phyloP scores from a whole-genome alignment of 1,284 basidiomycete genomes.

The Cryptococcus amylolentus region DNA sequence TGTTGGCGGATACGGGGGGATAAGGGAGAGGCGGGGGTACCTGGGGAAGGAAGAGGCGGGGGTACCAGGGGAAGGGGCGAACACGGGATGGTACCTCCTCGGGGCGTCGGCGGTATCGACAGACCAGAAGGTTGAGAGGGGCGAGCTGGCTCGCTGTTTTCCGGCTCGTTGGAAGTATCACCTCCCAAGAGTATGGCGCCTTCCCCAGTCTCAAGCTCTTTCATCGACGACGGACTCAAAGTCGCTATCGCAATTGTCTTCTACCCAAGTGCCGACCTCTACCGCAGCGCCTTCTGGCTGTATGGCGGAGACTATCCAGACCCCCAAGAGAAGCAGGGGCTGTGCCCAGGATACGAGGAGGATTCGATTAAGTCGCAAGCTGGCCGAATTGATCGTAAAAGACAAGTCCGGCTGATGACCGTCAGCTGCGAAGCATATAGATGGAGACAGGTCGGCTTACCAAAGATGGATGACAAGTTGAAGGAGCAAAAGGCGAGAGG shows the following conservation, averaged over 20 bases:
- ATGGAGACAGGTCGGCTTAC: conserved; percentile 19
- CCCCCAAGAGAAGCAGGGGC: conserved; percentile 73
- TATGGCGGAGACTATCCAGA: conserved; percentile 71
- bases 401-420: conserved; percentile 60
- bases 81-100: not conserved
- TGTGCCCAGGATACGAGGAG: conserved; percentile 75
- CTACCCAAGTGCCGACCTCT: conserved; percentile 50
- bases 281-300: conserved; percentile 44
- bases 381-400: conserved; percentile 86
- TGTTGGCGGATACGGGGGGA: conserved; percentile 12
- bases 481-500: conserved; percentile 96
- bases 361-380: conserved; percentile 66
- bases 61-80: not conserved
- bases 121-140: not conserved
- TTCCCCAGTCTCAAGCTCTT: conserved; percentile 24
- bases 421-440: not conserved
- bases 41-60: no score
- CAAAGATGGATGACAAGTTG: conserved; percentile 82
- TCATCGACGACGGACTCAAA: conserved; percentile 16
- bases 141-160: not conserved
- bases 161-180: conserved; percentile 16
- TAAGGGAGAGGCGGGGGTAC: conserved; percentile 19
- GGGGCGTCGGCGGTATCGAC: not conserved
- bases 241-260: conserved; percentile 31
- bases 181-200: conserved; percentile 20